Conservation (phyloP, 2,329 filamentous ascomycete species). For the Ceratocystis alfenasii region DNA sequence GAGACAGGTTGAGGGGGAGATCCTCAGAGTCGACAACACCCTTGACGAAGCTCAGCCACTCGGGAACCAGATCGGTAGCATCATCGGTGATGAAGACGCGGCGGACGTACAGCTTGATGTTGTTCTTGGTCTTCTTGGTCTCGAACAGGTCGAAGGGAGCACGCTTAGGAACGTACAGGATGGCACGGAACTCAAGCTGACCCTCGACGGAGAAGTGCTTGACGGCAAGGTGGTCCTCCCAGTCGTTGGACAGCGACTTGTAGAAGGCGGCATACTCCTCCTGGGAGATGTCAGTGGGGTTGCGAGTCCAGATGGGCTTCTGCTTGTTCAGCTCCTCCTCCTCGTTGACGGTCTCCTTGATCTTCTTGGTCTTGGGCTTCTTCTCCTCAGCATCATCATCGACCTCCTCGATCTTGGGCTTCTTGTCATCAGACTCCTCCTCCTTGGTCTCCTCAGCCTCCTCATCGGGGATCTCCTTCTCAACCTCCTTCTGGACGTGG, state of each 20-base stretch:
- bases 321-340: constrained; percentile 99
- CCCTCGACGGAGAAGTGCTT: constrained; percentile 99
- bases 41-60: constrained; percentile 99
- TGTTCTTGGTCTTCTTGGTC: constrained; percentile 99
- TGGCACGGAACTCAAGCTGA: constrained; percentile 99
- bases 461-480: constrained; percentile 97
- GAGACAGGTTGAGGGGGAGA: constrained; percentile 96
- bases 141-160: constrained; percentile 99
- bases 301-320: constrained; percentile 99
- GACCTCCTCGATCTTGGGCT: constrained; percentile 94
- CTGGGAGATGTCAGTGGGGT: constrained; percentile 83
- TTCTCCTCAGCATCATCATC: constrained; percentile 81
- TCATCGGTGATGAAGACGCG: constrained; percentile 99
- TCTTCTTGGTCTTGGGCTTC: constrained; percentile 96
- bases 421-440: constrained; percentile 65
- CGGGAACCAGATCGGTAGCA: constrained; percentile 95
- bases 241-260: constrained; percentile 99
- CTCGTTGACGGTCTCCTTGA: constrained; percentile 97
- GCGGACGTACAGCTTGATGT: constrained; percentile 99
- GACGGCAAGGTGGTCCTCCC: constrained; percentile 98
- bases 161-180: constrained; percentile 98
- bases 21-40: constrained; percentile 99
- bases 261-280: constrained; percentile 99
- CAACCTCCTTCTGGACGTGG: constrained; percentile 96
- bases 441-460: constrained; percentile 58